phyloP scores from a whole-genome alignment of 169 alveolate genomes.

The Plasmodium inui region DNA sequence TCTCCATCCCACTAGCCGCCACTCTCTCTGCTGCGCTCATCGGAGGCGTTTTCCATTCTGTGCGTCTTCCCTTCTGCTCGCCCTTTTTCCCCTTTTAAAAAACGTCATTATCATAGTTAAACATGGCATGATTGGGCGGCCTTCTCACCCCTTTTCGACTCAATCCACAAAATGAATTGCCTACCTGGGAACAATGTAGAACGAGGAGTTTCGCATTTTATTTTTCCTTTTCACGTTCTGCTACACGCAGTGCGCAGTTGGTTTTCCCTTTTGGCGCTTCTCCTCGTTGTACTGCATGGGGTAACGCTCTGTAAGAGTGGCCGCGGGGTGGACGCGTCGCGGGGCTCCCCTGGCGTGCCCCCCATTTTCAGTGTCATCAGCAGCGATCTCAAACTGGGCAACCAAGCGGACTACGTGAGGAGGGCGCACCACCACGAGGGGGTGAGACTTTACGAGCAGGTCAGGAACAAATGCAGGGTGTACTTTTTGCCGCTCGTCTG shows the following conservation, averaged over 20 bases:
- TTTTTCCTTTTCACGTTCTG: not conserved
- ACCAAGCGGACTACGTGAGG: slow-evolving; percentile 17
- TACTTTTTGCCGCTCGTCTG: slow-evolving; percentile 51
- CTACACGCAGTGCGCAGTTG: not conserved
- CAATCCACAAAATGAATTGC: not conserved
- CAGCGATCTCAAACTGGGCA: slow-evolving; percentile 14
- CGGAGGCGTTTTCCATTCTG: not conserved
- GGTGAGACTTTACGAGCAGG: slow-evolving; percentile 34
- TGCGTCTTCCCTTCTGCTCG: not conserved
- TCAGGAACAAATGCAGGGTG: slow-evolving; percentile 23
- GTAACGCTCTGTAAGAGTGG: not conserved
- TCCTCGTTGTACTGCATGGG: not conserved
- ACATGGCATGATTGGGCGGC: not conserved
- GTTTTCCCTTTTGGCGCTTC: not conserved
- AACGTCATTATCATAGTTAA: not conserved
- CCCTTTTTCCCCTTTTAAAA: not conserved
- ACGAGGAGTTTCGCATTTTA: not conserved
- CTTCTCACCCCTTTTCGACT: not conserved
- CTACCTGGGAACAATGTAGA: not conserved
- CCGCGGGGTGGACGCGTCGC: not conserved
- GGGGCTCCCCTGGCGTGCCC: not conserved
- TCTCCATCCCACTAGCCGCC: not conserved
- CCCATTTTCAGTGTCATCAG: slow-evolving; percentile 48
- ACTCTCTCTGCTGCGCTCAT: not conserved
- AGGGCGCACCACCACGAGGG: slow-evolving; percentile 5